Base-by-base conservation (phyloP, 1,284 basidiomycete genomes). In the Moniliophthora roreri region DNA sequence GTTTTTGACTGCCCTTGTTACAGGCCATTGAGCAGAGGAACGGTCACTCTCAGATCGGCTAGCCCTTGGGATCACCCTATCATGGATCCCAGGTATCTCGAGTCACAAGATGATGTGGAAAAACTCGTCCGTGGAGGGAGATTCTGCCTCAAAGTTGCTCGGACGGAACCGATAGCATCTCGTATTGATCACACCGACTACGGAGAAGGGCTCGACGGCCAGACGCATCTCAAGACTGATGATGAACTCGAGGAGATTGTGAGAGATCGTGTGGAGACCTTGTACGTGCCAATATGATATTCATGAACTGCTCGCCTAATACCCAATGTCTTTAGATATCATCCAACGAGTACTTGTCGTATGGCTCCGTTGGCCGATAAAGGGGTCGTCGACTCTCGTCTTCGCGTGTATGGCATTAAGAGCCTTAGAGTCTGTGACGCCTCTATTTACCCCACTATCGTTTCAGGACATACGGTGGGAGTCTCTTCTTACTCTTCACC, bases 381-480 rank as follows among this genome's bases (percentile, higher is more conserved):
- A 5, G 62, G 63, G 7, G 63, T 65, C 10, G 63, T 65, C 11
- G 62, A 63, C 50, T 45, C 59, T 5, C 23, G 50, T 28, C 34
- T 64, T 40, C 52, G 54, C 36, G 62, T 66, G n/a, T 55, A 66
- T 50, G 64, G 59, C 0, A 40, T 62, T n/a, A 67, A 69, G 38
- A 73, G 80, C 15, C 67, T 85, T 60, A 69, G 84, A 37, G 75
- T 87, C 18, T 83, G 73, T 48, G 86, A 89, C 63, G 83, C 81
- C 48, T 81, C 77, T 28, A 66, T 84, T 10, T 85, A 81, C 60
- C 81, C 84, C 15, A 74, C 68, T 48, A 75, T 85, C 53, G 70
- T 82, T 8, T 77, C 82, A 37, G 84, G 83, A 20, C 85, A 87
- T 62, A 84, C 84, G 57, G 84, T 84, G 51, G 59, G 79, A n/a